Base-by-base conservation (phyloP, 208 protist genomes). In the Crithidia sp. region DNA sequence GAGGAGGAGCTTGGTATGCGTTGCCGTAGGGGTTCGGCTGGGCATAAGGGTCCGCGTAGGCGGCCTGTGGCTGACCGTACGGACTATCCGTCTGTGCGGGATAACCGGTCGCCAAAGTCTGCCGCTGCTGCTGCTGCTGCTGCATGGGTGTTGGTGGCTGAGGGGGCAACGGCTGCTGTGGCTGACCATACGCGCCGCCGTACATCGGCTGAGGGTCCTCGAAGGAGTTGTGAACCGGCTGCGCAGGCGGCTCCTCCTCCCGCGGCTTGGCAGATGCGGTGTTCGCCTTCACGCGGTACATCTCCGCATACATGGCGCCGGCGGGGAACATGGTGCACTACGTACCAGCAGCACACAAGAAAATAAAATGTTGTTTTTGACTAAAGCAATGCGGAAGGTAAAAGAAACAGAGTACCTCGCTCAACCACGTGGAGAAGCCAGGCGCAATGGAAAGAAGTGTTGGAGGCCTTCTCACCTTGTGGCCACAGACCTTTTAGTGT, bases 151-250 rank as follows among this genome's bases (percentile, higher is more conserved):
- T 16, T 14, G 39, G 66, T 37, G 7, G 63, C 40, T 50, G 67
- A 39, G 63, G 70, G 19, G 64, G 44, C 40, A 45, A 28, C 45
- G 45, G 56, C 59, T 36, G 62, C 40, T 72, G 62, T 40, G 5
- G 28, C 28, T 28, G 28, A 28, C 28, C 17, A 56, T 59, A 49
- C 41, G 69, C 56, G 13, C 47, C 60, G 7, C 28, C 36, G 74
- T 81, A 74, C 16, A 71, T 12, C n/a, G 58, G 45, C 5, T 77
- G 76, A 9, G 79, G 74, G 74, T 94, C 84, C 40, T 91, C 84
- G 64, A 91, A 91, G 63, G 73, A 55, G 64, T 91, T 79, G 58
- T 81, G 76, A 4, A 90, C 77, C 10, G 78, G 82, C 28, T 28
- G 28, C 14, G 67, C n/a, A 8, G 80, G 62, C 39, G 41, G 54